phyloP scores from a whole-genome alignment of 2,329 filamentous ascomycete genomes.

The Westerdykella aurantiaca region DNA sequence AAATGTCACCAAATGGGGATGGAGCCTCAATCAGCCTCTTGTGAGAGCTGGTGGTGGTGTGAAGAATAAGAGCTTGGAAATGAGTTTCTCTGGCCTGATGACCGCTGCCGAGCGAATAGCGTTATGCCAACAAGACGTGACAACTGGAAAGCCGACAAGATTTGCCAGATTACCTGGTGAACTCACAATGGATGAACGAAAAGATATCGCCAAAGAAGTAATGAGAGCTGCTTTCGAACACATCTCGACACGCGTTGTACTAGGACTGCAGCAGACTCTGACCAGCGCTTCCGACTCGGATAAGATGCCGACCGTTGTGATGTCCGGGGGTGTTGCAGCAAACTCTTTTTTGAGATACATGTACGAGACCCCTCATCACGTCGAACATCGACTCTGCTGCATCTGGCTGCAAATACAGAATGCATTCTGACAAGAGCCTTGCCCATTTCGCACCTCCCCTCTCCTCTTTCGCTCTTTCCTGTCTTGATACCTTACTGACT shows the following conservation, averaged over 20 bases:
- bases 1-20: constrained; percentile 51
- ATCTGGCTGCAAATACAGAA: not conserved
- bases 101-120: constrained; percentile 58
- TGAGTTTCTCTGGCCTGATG: constrained; percentile 63
- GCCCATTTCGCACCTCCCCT: not conserved
- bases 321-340: constrained; percentile 86
- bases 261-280: constrained; percentile 53
- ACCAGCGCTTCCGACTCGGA: not conserved
- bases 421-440: not conserved
- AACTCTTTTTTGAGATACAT: constrained; percentile 74
- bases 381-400: not conserved
- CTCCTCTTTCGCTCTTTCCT: not conserved
- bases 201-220: constrained; percentile 61
- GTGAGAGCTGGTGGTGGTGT: constrained; percentile 40
- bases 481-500: constrained; percentile 1
- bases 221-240: constrained; percentile 87
- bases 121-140: constrained; percentile 31
- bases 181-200: constrained; percentile 56
- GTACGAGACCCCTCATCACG: constrained; percentile 16
- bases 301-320: constrained; percentile 58
- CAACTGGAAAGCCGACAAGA: constrained; percentile 24
- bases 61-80: constrained; percentile 28
- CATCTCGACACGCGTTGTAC: constrained; percentile 65
- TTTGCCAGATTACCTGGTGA: constrained; percentile 26
- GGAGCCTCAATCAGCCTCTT: constrained; percentile 66